Percentiles rank a stretch among this genome's conserved stretches.
These are phyloP conservation scores for Penicillium maclennaniae DNA, from an alignment of 495 filamentous ascomycete genomes.

Conservation along the genomic window DNA sequence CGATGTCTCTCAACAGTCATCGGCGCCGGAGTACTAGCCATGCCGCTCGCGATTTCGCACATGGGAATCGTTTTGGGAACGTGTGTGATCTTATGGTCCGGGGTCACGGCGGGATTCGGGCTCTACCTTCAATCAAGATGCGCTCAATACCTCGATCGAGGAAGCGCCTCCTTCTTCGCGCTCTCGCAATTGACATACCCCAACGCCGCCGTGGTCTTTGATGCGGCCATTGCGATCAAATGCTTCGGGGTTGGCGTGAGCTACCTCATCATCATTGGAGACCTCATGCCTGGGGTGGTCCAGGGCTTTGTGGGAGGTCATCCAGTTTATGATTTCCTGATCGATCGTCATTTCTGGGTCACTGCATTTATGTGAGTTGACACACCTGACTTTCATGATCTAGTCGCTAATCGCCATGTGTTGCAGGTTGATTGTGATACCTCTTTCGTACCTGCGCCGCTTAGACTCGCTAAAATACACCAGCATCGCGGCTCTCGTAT, in stretches of 20 bases:
- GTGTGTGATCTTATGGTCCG: conserved; percentile 87
- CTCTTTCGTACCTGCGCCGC: conserved; percentile 82
- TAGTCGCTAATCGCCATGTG: conserved; percentile 6
- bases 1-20: conserved; percentile 56
- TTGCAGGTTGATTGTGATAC: conserved; percentile 85
- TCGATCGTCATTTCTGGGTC: conserved; percentile 94
- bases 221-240: conserved; percentile 94
- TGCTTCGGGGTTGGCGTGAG: conserved; percentile 96
- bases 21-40: conserved; percentile 89
- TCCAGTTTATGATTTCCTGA: conserved; percentile 62
- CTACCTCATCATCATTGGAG: conserved; percentile 97
- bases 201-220: conserved; percentile 92
- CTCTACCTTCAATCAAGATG: conserved; percentile 92
- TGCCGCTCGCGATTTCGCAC: conserved; percentile 88
- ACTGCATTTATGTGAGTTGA: conserved; percentile 83
- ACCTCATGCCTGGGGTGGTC: conserved; percentile 94
- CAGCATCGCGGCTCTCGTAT: conserved; percentile 82
- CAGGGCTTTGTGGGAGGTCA: conserved; percentile 64
- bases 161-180: conserved; percentile 80
- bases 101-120: conserved; percentile 81
- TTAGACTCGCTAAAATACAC: conserved; percentile 97
- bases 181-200: conserved; percentile 95
- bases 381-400: not conserved
- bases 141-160: conserved; percentile 85
- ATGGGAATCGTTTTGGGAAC: conserved; percentile 83